phyloP scores from a whole-genome alignment of 495 filamentous ascomycete species.

The Talaromyces stipitatus region DNA sequence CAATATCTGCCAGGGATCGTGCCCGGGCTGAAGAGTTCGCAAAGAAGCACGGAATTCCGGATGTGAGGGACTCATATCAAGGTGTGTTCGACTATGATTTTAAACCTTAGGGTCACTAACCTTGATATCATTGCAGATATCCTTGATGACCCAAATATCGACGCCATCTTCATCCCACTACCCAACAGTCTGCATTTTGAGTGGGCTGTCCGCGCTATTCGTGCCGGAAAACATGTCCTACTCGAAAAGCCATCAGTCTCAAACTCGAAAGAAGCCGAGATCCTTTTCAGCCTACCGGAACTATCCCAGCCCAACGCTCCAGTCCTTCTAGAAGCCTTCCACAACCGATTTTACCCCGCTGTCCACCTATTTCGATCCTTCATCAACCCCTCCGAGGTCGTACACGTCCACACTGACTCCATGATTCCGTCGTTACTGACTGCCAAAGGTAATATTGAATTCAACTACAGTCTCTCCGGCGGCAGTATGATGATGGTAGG shows the following conservation, averaged over 20 bases:
- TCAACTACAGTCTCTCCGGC: constrained; percentile 42
- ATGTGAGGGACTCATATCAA: constrained; percentile 34
- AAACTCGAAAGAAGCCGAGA: constrained; percentile 39
- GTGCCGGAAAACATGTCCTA: constrained; percentile 52
- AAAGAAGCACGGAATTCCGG: constrained; percentile 43
- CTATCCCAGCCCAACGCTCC: constrained; percentile 15
- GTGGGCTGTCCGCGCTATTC: constrained; percentile 44
- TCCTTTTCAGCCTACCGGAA: constrained; percentile 32
- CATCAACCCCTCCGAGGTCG: constrained; percentile 31
- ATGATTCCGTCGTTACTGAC: constrained; percentile 20
- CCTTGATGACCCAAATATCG: constrained; percentile 43
- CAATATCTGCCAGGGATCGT: constrained; percentile 44
- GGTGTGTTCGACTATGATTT: constrained; percentile 5
- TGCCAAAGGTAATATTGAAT: constrained; percentile 42
- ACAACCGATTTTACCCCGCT: constrained; percentile 41
- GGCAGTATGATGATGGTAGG: constrained; percentile 47
- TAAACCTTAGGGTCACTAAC: not conserved
- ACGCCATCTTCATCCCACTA: constrained; percentile 44
- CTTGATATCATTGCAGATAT: constrained; percentile 23
- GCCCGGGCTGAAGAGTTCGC: constrained; percentile 43
- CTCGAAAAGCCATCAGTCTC: constrained; percentile 48
- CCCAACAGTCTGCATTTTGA: constrained; percentile 48
- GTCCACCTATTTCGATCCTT: constrained; percentile 32
- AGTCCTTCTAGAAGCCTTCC: constrained; percentile 47
- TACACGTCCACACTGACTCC: constrained; percentile 20